Evolutionary conservation across 73 alveolate species (phyloP).

Genomic region (Paramecium caudatum): DNA sequence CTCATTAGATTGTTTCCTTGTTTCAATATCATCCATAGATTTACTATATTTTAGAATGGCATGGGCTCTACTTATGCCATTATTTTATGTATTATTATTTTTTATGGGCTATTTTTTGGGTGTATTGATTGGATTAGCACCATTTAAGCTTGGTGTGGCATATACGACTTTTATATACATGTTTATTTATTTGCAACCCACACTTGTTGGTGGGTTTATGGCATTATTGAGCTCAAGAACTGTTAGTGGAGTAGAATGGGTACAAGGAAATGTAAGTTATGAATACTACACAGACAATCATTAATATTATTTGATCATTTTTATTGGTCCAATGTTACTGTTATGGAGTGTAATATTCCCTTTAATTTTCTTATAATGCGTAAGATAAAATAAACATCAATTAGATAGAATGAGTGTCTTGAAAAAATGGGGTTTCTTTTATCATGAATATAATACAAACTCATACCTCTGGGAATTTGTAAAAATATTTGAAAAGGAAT

Average conservation of each 20-base stretch:
- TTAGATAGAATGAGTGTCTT: neutral
- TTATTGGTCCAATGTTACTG: constrained; percentile 29
- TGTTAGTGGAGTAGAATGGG: constrained; percentile 37
- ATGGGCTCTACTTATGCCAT: constrained; percentile 64
- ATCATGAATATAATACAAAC: constrained; percentile 12
- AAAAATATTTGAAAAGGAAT: constrained; percentile 43
- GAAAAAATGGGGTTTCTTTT: constrained; percentile 48
- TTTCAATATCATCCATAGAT: neutral
- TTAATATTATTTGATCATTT: neutral
- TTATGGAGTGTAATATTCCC: constrained; percentile 35
- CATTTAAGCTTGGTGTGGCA: neutral
- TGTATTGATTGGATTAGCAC: neutral
- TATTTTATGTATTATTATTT: constrained; percentile 6
- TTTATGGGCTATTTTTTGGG: constrained; percentile 44
- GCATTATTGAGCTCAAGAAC: constrained; percentile 33
- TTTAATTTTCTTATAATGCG: neutral
- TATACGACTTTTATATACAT: constrained; percentile 52
- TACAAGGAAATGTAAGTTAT: constrained; percentile 38
- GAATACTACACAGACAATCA: constrained; percentile 6
- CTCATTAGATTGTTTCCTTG: constrained; percentile 58
- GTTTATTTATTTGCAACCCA: constrained; percentile 36
- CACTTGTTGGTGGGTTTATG: constrained; percentile 47
- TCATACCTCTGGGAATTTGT: constrained; percentile 57
- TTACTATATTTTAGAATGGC: constrained; percentile 58
- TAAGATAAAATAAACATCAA: neutral